These are phyloP conservation scores for Colletotrichum orchidophilum DNA, from an alignment of 2,329 filamentous ascomycete species.

Conservation along the genomic window DNA sequence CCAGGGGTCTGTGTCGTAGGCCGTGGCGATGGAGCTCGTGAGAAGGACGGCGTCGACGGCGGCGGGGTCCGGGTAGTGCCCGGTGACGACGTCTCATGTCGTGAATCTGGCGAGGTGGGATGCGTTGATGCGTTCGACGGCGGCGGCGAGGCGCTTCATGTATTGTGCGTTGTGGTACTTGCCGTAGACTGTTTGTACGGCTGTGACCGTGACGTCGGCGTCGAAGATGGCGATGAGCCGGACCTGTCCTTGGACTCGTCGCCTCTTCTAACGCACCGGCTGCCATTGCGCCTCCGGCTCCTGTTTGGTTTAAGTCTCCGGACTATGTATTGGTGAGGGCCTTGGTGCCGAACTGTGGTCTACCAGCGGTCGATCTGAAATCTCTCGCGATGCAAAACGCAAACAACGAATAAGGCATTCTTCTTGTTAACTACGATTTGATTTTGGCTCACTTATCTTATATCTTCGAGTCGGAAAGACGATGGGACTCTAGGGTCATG, in stretches of 20 bases:
- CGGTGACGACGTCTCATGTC: constrained; percentile 44
- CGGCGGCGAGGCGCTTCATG: constrained; percentile 8
- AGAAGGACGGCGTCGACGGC: constrained; percentile 44
- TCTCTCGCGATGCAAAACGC: background rate
- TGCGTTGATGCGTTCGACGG: constrained; percentile 19
- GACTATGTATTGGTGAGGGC: background rate
- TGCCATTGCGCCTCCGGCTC: background rate
- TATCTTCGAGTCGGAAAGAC: too few species aligned
- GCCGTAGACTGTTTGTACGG: constrained; percentile 5
- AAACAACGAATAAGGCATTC: too few species aligned
- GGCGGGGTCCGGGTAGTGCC: constrained; percentile 39
- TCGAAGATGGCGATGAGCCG: constrained; percentile 16
- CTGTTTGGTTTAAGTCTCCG: background rate
- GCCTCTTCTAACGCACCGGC: background rate
- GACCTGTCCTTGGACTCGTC: background rate
- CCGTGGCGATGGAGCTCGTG: constrained; percentile 49
- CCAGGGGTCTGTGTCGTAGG: constrained; percentile 55
- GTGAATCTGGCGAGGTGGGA: constrained; percentile 30
- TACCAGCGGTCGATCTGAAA: background rate
- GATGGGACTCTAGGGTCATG: too few species aligned
- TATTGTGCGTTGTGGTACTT: constrained; percentile 19
- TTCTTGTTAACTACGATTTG: too few species aligned
- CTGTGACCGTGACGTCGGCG: constrained; percentile 20
- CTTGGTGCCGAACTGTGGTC: background rate
- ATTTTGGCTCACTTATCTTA: too few species aligned